Percentiles rank a stretch among this genome's conserved stretches.
Conservation (phyloP, 1,284 basidiomycete genomes). For the Sporisorium iseilematis-ciliati region DNA sequence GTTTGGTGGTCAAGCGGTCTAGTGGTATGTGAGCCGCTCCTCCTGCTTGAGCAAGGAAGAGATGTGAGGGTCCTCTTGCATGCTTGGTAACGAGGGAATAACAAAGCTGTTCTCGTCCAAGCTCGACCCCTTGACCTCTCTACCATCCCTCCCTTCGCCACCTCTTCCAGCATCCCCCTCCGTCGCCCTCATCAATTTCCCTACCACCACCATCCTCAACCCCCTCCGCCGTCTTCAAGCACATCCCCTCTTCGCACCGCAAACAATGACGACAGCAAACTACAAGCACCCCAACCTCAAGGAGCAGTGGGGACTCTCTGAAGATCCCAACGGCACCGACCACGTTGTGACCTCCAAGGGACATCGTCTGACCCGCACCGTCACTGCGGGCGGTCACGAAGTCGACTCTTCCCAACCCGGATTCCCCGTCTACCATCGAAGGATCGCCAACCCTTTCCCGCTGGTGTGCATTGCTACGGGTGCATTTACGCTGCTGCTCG, state of each 20-base stretch:
- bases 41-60: too few species aligned
- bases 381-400: constrained; percentile 45
- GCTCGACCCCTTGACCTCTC: not conserved
- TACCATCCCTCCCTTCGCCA: not conserved
- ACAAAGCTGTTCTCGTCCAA: not conserved
- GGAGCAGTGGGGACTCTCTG: constrained; percentile 47
- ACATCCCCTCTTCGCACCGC: not conserved
- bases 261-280: constrained; percentile 35
- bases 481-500: constrained; percentile 46
- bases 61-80: too few species aligned
- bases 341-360: constrained; percentile 39
- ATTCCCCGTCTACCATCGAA: constrained; percentile 56
- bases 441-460: constrained; percentile 55
- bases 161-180: not conserved
- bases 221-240: not conserved
- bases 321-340: constrained; percentile 51
- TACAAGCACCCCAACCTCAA: constrained; percentile 50
- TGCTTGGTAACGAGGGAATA: not conserved
- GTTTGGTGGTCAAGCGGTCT: too few species aligned
- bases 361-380: constrained; percentile 36
- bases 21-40: too few species aligned
- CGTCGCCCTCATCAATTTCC: not conserved
- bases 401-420: constrained; percentile 47
- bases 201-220: constrained; percentile 10
- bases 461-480: constrained; percentile 50